Percentiles rank a stretch among this genome's conserved stretches.
phyloP scores from a whole-genome alignment of 2,329 filamentous ascomycete species.

The Mycocentrospora acerina region DNA sequence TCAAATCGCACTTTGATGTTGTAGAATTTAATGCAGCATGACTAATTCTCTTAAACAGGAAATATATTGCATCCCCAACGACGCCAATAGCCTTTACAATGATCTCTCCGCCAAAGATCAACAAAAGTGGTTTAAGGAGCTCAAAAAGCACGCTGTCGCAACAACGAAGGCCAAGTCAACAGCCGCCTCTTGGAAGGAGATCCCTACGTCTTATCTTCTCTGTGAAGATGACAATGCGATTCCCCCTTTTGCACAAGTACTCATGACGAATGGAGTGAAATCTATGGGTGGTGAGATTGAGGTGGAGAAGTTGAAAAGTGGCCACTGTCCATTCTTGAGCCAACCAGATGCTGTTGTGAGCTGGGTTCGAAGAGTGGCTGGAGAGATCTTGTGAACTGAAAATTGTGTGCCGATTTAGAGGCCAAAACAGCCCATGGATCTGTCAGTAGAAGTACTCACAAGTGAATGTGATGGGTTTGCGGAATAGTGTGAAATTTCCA shows the following conservation, averaged over 20 bases:
- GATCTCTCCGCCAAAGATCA: conserved; percentile 29
- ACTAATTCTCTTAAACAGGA: too few relatives aligned
- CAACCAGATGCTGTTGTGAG: conserved; percentile 37
- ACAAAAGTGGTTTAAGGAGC: conserved; percentile 17
- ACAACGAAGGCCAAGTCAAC: conserved; percentile 28
- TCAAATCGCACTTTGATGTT: too few relatives aligned
- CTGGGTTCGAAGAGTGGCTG: conserved; percentile 32
- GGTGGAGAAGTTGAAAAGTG: conserved; percentile 34
- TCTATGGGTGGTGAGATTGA: conserved; percentile 30
- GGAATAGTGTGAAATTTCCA: too few relatives aligned
- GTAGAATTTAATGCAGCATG: too few relatives aligned
- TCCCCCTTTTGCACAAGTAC: conserved; percentile 32
- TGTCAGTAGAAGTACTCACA: too few relatives aligned
- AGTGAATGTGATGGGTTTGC: too few relatives aligned
- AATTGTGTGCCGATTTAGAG: too few relatives aligned
- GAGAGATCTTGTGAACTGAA: too few relatives aligned
- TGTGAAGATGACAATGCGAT: conserved; percentile 42
- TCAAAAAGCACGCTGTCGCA: conserved; percentile 26
- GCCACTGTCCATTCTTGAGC: conserved; percentile 49
- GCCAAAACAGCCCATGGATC: too few relatives aligned
- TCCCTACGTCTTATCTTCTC: conserved; percentile 41
- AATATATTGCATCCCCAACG: conserved; percentile 4
- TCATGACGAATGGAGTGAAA: conserved; percentile 28
- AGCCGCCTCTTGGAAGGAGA: conserved; percentile 36
- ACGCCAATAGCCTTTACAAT: conserved; percentile 26